Evolutionary conservation across 768 basidiomycete species (phyloP).

Genomic region (Mycena sanguinolenta): DNA sequence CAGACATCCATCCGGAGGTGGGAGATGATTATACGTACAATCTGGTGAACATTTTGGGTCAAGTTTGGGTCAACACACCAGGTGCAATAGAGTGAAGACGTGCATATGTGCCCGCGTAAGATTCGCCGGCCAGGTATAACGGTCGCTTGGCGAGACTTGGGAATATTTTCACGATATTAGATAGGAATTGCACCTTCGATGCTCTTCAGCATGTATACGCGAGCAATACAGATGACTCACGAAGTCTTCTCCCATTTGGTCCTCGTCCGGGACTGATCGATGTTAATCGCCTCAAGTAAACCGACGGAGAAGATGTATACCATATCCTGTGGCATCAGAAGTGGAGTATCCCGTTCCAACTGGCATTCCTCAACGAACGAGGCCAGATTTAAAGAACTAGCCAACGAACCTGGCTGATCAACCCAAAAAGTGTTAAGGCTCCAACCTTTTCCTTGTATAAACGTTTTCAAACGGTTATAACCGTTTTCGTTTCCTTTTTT

Average conservation of each 20-base stretch:
- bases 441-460: no score
- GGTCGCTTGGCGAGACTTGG: conserved; percentile 77
- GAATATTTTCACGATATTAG: conserved; percentile 81
- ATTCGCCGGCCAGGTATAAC: conserved; percentile 77
- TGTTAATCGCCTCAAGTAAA: conserved; percentile 2
- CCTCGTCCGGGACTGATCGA: conserved; percentile 65
- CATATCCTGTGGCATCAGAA: conserved; percentile 69
- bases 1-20: background rate
- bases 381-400: background rate
- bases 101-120: conserved; percentile 76
- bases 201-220: conserved; percentile 20
- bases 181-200: conserved; percentile 74
- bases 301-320: conserved; percentile 53
- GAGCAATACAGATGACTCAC: conserved; percentile 47
- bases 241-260: conserved; percentile 72
- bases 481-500: no score
- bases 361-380: background rate
- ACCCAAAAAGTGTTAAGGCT: no score
- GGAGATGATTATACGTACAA: conserved; percentile 52
- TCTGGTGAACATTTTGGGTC: conserved; percentile 40
- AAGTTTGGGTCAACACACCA: background rate
- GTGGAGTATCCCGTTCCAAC: conserved; percentile 73
- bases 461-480: no score
- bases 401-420: conserved; percentile 76
- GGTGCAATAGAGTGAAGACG: background rate